phyloP scores from a whole-genome alignment of 108 stramenopile species.

The Fragilaria radians region DNA sequence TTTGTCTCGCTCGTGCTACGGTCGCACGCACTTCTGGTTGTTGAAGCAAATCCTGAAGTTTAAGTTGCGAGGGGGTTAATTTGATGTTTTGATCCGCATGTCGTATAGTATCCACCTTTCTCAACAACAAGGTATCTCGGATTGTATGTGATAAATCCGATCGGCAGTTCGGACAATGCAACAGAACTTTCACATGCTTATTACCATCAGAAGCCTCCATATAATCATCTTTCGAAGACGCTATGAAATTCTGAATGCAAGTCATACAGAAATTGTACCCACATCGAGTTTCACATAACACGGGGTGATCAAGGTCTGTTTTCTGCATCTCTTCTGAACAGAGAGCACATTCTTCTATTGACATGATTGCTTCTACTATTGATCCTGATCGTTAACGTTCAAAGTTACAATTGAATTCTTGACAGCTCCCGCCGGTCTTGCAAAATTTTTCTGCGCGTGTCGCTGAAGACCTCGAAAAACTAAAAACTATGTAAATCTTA shows the following conservation, averaged over 20 bases:
- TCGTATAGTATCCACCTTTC: slow-evolving; percentile 26
- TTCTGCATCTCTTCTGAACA: slow-evolving; percentile 56
- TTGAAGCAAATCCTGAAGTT: slow-evolving; percentile 23
- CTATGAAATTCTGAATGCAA: slow-evolving; percentile 40
- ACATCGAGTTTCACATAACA: slow-evolving; percentile 51
- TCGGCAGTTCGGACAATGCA: slow-evolving; percentile 75
- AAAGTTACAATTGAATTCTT: too few species aligned
- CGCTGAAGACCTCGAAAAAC: too few species aligned
- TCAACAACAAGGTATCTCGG: slow-evolving; percentile 39
- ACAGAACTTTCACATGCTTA: slow-evolving; percentile 62
- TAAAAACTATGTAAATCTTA: too few species aligned
- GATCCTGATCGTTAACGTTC: too few species aligned
- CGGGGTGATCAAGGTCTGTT: slow-evolving; percentile 36
- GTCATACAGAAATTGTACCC: slow-evolving; percentile 67
- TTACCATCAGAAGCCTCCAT: slow-evolving; percentile 74
- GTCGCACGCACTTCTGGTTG: slow-evolving; percentile 8
- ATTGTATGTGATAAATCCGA: slow-evolving; percentile 42
- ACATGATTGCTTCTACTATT: neutral
- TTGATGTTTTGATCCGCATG: slow-evolving; percentile 7
- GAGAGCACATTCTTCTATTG: slow-evolving; percentile 38
- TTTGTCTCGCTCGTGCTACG: slow-evolving; percentile 12
- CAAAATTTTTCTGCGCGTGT: too few species aligned
- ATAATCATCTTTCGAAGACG: slow-evolving; percentile 57
- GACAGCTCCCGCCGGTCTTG: too few species aligned
- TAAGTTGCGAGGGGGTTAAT: slow-evolving; percentile 41